Percentiles rank a stretch among this genome's conserved stretches.
phyloP scores from a whole-genome alignment of 345 rosid species.

The Heritiera fomes region DNA sequence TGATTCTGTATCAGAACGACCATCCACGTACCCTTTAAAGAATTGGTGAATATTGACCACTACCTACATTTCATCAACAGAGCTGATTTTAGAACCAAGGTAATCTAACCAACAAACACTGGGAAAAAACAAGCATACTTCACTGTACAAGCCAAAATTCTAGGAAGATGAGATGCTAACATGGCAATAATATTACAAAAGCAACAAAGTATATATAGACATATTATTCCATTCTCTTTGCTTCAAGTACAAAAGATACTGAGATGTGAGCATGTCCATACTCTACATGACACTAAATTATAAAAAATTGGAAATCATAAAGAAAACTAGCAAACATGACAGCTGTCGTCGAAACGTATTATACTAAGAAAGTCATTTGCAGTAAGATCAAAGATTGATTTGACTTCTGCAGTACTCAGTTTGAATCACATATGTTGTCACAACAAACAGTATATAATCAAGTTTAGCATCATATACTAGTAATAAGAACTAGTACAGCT shows the following conservation, averaged over 20 bases:
- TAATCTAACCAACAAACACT: neutral
- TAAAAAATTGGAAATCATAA: no score
- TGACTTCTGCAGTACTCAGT: neutral
- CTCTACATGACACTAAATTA: neutral
- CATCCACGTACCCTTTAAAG: slow-evolving; percentile 43
- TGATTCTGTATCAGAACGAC: slow-evolving; percentile 14
- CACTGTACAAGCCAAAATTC: neutral
- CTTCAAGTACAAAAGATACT: neutral
- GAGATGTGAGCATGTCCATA: neutral
- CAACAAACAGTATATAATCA: neutral
- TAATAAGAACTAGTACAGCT: neutral
- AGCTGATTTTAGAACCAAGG: neutral
- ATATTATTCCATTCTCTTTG: neutral
- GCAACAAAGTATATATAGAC: neutral
- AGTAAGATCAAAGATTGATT: neutral
- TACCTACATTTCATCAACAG: slow-evolving; percentile 39
- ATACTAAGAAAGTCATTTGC: neutral
- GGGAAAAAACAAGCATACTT: neutral
- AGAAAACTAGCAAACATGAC: neutral
- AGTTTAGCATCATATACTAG: neutral
- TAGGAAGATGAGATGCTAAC: neutral
- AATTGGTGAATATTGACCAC: slow-evolving; percentile 52
- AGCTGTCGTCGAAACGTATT: neutral
- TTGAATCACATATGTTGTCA: neutral
- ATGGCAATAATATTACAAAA: neutral